Percentiles rank a stretch among this genome's conserved stretches.
Conservation (phyloP, 805 yeast species). For the Pichia nanzhaoensis region DNA sequence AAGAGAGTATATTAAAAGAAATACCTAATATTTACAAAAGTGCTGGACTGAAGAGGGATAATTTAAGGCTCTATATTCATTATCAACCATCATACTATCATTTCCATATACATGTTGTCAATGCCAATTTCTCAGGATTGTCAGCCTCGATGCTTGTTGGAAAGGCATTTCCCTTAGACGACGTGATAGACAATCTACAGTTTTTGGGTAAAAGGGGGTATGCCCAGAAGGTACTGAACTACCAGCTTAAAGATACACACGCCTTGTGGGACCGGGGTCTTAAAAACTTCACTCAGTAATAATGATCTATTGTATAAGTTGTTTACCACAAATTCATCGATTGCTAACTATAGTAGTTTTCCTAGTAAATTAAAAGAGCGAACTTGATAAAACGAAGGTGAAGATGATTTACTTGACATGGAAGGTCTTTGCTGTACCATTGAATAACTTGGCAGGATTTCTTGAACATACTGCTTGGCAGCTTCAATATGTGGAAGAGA, state of each 20-base stretch:
- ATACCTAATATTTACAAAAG: conserved; percentile 39
- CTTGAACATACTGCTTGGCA: neutral
- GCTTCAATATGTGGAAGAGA: conserved; percentile 22
- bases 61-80: conserved; percentile 75
- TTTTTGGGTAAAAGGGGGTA: conserved; percentile 53
- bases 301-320: no score
- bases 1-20: conserved; percentile 37
- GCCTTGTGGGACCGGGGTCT: conserved; percentile 51
- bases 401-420: neutral
- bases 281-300: conserved; percentile 9
- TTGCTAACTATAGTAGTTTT: no score
- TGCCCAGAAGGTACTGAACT: conserved; percentile 50
- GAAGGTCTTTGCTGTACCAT: no score
- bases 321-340: no score
- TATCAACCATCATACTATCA: conserved; percentile 96
- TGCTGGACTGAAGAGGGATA: conserved; percentile 40
- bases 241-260: conserved; percentile 70
- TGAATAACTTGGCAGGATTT: no score
- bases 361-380: no score
- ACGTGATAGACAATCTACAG: conserved; percentile 65
- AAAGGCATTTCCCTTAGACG: conserved; percentile 75
- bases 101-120: conserved; percentile 87
- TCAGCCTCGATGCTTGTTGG: conserved; percentile 68
- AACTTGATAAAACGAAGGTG: neutral
- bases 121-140: conserved; percentile 59